These are phyloP conservation scores for Wickerhamiella siamensis DNA, from an alignment of 805 yeast genomes.

Conservation along the genomic window DNA sequence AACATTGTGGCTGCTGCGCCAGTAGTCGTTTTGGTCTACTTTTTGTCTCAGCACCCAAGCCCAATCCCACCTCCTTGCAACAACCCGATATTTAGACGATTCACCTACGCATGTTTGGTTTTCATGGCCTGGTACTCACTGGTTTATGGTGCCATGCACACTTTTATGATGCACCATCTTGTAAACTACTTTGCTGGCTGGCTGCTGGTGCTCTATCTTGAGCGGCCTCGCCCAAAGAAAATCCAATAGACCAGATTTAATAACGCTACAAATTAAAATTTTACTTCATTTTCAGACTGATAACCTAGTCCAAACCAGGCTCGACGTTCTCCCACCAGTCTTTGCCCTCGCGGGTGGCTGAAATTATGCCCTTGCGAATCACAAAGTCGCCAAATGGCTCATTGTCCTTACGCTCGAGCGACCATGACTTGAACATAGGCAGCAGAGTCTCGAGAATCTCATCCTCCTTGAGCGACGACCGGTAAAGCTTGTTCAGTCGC, in stretches of 20 bases:
- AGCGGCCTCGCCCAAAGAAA: neutral
- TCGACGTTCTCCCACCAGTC: slow-evolving; percentile 82
- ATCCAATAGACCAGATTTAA: neutral
- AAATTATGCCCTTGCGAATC: slow-evolving; percentile 73
- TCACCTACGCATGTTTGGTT: slow-evolving; percentile 25
- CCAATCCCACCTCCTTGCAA: slow-evolving; percentile 24
- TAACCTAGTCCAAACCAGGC: slow-evolving; percentile 17
- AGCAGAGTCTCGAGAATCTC: slow-evolving; percentile 64
- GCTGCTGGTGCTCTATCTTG: slow-evolving; percentile 7
- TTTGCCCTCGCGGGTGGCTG: slow-evolving; percentile 80
- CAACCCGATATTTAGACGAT: slow-evolving; percentile 20
- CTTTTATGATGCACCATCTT: slow-evolving; percentile 67
- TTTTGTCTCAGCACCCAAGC: slow-evolving; percentile 31
- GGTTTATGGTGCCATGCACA: slow-evolving; percentile 62
- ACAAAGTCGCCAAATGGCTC: slow-evolving; percentile 94
- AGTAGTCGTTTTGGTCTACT: slow-evolving; percentile 39
- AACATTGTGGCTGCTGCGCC: slow-evolving; percentile 63
- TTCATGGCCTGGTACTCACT: slow-evolving; percentile 48
- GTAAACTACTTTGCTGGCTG: slow-evolving; percentile 34
- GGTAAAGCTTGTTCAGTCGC: slow-evolving; percentile 77
- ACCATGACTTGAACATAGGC: slow-evolving; percentile 89
- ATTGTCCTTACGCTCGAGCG: slow-evolving; percentile 75
- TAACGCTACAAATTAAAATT: too few relatives aligned
- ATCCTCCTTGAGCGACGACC: slow-evolving; percentile 79
- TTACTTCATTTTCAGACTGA: too few relatives aligned